phyloP scores from a whole-genome alignment of 441 rosid species.

The Brassica balearica region DNA sequence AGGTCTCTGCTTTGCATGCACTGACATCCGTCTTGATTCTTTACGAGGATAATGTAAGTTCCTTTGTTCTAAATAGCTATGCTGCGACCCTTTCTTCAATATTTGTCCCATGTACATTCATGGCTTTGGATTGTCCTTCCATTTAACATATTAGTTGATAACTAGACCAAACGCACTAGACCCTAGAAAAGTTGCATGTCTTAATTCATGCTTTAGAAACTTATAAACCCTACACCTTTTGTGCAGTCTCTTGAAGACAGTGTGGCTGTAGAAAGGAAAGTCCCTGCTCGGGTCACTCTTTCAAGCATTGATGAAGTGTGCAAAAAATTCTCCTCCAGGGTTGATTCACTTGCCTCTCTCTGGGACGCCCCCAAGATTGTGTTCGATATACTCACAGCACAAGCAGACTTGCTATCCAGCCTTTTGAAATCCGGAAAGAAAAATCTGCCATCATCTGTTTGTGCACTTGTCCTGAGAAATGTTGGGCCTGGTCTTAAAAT shows the following conservation, averaged over 20 bases:
- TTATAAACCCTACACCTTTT: constrained; percentile 20
- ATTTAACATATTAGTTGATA: constrained; percentile 22
- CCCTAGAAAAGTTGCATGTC: constrained; percentile 17
- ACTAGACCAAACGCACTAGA: constrained; percentile 4
- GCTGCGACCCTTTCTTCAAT: constrained; percentile 12
- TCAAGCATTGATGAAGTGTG: constrained; percentile 64
- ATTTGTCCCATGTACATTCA: constrained; percentile 17
- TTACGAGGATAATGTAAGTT: constrained; percentile 67
- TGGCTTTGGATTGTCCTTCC: constrained; percentile 17
- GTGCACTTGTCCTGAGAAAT: constrained; percentile 63
- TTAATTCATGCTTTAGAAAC: constrained; percentile 20
- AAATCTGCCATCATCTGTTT: constrained; percentile 52
- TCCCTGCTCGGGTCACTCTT: constrained; percentile 58
- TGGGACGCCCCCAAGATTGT: constrained; percentile 60
- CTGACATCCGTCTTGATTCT: constrained; percentile 65
- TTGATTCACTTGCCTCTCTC: constrained; percentile 56
- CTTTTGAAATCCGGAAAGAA: constrained; percentile 58
- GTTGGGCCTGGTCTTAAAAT: constrained; percentile 70
- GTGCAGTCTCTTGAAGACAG: constrained; percentile 58
- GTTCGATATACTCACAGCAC: constrained; percentile 66
- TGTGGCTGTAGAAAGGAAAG: constrained; percentile 46
- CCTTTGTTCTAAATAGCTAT: constrained; percentile 27
- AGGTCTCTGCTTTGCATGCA: constrained; percentile 70
- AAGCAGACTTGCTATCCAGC: constrained; percentile 72
- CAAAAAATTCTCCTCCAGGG: constrained; percentile 46